phyloP scores from a whole-genome alignment of 2,329 filamentous ascomycete genomes.

The Tolypocladium tundrense region DNA sequence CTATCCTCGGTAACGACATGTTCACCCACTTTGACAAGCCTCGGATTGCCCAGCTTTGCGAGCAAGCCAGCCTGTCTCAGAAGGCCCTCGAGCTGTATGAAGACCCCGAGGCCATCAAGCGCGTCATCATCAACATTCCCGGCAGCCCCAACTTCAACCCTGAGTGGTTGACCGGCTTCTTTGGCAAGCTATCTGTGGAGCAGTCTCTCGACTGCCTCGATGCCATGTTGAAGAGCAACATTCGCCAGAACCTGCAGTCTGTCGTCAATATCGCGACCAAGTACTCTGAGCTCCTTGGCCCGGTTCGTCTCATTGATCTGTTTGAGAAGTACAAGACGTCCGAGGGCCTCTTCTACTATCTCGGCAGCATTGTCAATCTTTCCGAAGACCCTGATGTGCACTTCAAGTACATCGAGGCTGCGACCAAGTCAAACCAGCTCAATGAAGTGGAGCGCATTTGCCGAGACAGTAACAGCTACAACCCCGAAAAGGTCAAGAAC shows the following conservation, averaged over 20 bases:
- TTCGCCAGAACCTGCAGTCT: slow-evolving; percentile 89
- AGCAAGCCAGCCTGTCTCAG: slow-evolving; percentile 79
- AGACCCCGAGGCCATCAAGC: slow-evolving; percentile 81
- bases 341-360: slow-evolving; percentile 95
- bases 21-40: slow-evolving; percentile 94
- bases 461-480: slow-evolving; percentile 82
- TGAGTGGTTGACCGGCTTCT: slow-evolving; percentile 88
- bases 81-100: slow-evolving; percentile 92
- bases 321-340: slow-evolving; percentile 97
- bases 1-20: slow-evolving; percentile 96
- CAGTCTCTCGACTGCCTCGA: slow-evolving; percentile 90
- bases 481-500: slow-evolving; percentile 96
- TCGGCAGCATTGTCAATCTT: slow-evolving; percentile 94
- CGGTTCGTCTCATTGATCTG: slow-evolving; percentile 80
- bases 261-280: slow-evolving; percentile 96
- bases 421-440: slow-evolving; percentile 85
- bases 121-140: slow-evolving; percentile 73
- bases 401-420: slow-evolving; percentile 99
- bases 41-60: slow-evolving; percentile 81
- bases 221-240: slow-evolving; percentile 93
- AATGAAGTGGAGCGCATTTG: slow-evolving; percentile 96
- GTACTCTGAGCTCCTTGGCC: slow-evolving; percentile 87
- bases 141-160: slow-evolving; percentile 75
- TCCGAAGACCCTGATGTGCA: slow-evolving; percentile 92
- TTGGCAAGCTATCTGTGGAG: slow-evolving; percentile 88